Base-by-base conservation (phyloP, 257 asterid genomes). In the Avicennia marina region DNA sequence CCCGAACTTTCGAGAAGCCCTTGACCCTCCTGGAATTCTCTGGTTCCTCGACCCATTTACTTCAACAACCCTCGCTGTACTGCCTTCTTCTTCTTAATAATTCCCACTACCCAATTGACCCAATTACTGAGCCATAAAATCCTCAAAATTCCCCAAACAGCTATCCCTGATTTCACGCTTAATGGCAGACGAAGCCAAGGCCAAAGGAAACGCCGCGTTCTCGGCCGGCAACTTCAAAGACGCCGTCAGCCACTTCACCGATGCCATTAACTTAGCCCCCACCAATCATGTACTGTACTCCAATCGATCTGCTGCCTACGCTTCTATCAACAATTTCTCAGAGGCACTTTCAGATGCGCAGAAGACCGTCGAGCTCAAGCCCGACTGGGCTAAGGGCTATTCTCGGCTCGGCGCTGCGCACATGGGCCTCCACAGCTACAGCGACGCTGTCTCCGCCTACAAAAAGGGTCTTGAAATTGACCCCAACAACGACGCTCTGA, bases 151-250 rank as follows among this genome's bases (percentile, higher is more conserved):
- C n/a, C n/a, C n/a, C n/a, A n/a, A n/a, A n/a, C n/a, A n/a, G n/a
- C n/a, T n/a, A n/a, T n/a, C n/a, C n/a, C n/a, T n/a, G n/a, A n/a
- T n/a, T n/a, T n/a, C n/a, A 12, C 16, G 11, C 6, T 25, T 36
- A 13, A 89, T 90, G 98, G 95, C 98, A 7, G 95, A 87, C 46
- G 94, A 87, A 83, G 96, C 96, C 2, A 90, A 90, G 65, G 95
- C 90, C 11, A 85, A 76, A 67, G 98, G 98, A 33, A 87, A 90
- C 78, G 89, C 90, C 7, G 94, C 98, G 11, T 90, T 90, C 86
- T 64, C 98, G 46, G 75, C 93, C 76, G 95, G 96, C 20, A 74
- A 81, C 1, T 83, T 61, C 72, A 53, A 60, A 40, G 89, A 78
- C 2, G 98, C 98, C 40, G 74, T 82, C 10, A 64, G 62, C 52